Conservation (phyloP, 768 basidiomycete genomes). For the Mycena rosella region DNA sequence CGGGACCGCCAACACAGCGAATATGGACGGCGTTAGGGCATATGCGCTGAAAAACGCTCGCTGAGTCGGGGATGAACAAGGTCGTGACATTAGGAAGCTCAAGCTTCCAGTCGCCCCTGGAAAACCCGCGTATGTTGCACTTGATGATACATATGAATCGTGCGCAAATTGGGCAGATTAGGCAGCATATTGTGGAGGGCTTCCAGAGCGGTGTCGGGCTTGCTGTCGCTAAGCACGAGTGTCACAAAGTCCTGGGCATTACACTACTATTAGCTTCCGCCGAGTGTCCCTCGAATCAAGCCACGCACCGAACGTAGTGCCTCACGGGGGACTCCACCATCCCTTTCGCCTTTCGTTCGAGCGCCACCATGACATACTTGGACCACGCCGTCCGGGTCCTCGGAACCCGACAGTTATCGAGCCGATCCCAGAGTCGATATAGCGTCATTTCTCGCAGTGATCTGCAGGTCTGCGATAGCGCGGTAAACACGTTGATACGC, state of each 20-base stretch:
- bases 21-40: constrained; percentile 32
- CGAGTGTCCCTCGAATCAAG: not conserved
- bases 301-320: constrained; percentile 28
- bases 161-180: constrained; percentile 30
- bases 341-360: constrained; percentile 27
- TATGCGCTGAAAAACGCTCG: constrained; percentile 13
- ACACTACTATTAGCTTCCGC: too few species aligned
- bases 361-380: constrained; percentile 27
- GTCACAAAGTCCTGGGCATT: constrained; percentile 29
- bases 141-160: constrained; percentile 30
- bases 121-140: constrained; percentile 25
- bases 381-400: constrained; percentile 4
- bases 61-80: constrained; percentile 15
- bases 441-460: constrained; percentile 21
- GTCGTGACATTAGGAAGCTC: constrained; percentile 25
- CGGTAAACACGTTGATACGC: constrained; percentile 29
- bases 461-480: constrained; percentile 32
- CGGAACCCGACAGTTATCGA: constrained; percentile 31
- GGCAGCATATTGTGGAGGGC: constrained; percentile 29
- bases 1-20: constrained; percentile 23
- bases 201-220: constrained; percentile 17
- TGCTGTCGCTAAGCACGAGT: constrained; percentile 20
- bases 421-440: constrained; percentile 23
- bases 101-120: constrained; percentile 17
- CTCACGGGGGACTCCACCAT: constrained; percentile 23